These are phyloP conservation scores for Panaeolus papilionaceus DNA, from an alignment of 768 basidiomycete genomes.

Conservation along the genomic window DNA sequence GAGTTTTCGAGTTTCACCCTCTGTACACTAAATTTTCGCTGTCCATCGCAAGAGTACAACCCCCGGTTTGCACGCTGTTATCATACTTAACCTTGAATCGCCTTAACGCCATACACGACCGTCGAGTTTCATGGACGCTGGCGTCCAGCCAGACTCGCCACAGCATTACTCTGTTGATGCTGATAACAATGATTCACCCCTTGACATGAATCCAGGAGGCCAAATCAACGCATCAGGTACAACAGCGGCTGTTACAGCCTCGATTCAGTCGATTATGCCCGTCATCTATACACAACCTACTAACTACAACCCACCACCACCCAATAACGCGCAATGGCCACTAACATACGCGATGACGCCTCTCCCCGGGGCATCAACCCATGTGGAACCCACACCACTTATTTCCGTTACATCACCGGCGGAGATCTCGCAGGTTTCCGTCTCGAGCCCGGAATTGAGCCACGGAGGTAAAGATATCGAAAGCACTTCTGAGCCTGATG, in stretches of 20 bases:
- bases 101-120: not conserved
- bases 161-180: conserved; percentile 12
- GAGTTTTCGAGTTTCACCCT: conserved; percentile 2
- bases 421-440: not conserved
- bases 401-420: not conserved
- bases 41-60: not conserved
- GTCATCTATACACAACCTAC: not conserved
- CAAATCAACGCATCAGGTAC: not conserved
- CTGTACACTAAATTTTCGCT: not conserved
- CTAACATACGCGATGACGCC: not conserved
- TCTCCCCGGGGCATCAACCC: not conserved
- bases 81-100: not conserved
- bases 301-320: not conserved
- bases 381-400: not conserved
- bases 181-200: conserved; percentile 1
- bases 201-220: not conserved
- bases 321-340: conserved; percentile 12
- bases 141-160: conserved; percentile 10
- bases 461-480: not conserved
- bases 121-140: conserved; percentile 10
- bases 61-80: not conserved
- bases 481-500: not conserved
- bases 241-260: not conserved
- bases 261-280: not conserved
- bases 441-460: not conserved